Evolutionary conservation across 768 basidiomycete genomes (phyloP).

Genomic region (Lactarius tabidus): DNA sequence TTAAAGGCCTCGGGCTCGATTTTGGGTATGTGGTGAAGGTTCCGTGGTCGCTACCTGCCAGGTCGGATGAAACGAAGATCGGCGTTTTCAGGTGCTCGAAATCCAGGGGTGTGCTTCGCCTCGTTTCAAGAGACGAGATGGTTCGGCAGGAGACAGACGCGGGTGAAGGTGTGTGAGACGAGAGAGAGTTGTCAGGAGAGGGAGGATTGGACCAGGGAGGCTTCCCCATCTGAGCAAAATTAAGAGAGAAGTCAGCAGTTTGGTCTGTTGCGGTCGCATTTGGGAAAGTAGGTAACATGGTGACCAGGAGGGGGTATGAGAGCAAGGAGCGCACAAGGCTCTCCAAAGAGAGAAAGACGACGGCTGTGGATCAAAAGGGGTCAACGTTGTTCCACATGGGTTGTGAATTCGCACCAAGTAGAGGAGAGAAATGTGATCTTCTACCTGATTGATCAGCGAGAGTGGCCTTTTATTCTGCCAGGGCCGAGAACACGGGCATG

Average conservation of each 20-base stretch:
- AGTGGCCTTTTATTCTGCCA: conserved; percentile 13
- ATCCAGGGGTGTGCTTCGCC: conserved; percentile 5
- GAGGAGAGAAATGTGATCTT: conserved; percentile 13
- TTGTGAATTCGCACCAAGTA: conserved; percentile 9
- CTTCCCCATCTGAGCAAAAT: conserved; percentile 2
- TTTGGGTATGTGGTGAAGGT: not conserved
- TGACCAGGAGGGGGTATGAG: conserved; percentile 2
- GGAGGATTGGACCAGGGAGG: not conserved
- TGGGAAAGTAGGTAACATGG: conserved; percentile 16
- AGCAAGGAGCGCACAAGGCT: conserved; percentile 6
- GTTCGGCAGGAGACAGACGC: conserved; percentile 15
- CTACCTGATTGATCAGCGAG: conserved; percentile 22
- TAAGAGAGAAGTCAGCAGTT: conserved; percentile 1
- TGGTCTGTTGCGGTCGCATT: not conserved
- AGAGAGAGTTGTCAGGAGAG: not conserved
- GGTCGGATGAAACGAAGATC: conserved; percentile 5
- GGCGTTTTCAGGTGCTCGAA: conserved; percentile 1
- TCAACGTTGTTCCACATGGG: not conserved
- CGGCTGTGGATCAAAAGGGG: not conserved
- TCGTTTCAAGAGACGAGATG: conserved; percentile 13
- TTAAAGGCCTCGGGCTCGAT: not conserved
- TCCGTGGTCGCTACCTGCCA: not conserved
- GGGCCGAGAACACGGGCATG: conserved; percentile 19
- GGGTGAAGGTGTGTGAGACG: conserved; percentile 10
- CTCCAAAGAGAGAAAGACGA: not conserved